phyloP scores from a whole-genome alignment of 805 yeast genomes.

The Hanseniaspora lindneri region DNA sequence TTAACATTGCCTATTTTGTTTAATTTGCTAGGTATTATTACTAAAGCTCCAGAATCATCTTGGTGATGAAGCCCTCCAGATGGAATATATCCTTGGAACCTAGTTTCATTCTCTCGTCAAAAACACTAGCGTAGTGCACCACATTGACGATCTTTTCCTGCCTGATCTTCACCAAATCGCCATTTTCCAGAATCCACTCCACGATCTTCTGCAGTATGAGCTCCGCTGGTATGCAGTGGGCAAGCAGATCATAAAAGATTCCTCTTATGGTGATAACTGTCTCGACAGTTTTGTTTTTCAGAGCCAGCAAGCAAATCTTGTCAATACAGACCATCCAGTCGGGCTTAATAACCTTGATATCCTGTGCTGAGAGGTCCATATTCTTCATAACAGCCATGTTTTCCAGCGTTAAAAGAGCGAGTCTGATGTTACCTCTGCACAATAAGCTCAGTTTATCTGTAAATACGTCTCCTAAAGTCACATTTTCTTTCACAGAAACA shows the following conservation, averaged over 20 bases:
- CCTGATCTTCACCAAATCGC: conserved; percentile 25
- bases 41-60: conserved; percentile 75
- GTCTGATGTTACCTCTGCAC: conserved; percentile 56
- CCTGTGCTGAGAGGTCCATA: conserved; percentile 16
- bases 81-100: conserved; percentile 90
- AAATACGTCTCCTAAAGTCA: conserved; percentile 18
- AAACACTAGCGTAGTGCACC: conserved; percentile 49
- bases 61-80: conserved; percentile 86
- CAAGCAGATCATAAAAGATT: conserved; percentile 64
- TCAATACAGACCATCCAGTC: conserved; percentile 85
- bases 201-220: conserved; percentile 41
- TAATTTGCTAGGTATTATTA: too few relatives aligned
- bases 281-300: conserved; percentile 53
- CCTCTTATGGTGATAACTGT: conserved; percentile 46
- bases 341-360: conserved; percentile 49
- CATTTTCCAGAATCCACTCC: conserved; percentile 23
- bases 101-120: conserved; percentile 74
- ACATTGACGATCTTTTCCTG: conserved; percentile 28
- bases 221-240: conserved; percentile 89
- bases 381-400: conserved; percentile 47
- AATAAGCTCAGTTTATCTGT: conserved; percentile 36
- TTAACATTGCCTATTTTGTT: too few relatives aligned
- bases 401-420: conserved; percentile 67
- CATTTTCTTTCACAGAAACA: conserved; percentile 48
- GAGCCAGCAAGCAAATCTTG: conserved; percentile 49